These are phyloP conservation scores for Agapanthus africanus DNA, from an alignment of 106 monocot genomes.

Conservation along the genomic window DNA sequence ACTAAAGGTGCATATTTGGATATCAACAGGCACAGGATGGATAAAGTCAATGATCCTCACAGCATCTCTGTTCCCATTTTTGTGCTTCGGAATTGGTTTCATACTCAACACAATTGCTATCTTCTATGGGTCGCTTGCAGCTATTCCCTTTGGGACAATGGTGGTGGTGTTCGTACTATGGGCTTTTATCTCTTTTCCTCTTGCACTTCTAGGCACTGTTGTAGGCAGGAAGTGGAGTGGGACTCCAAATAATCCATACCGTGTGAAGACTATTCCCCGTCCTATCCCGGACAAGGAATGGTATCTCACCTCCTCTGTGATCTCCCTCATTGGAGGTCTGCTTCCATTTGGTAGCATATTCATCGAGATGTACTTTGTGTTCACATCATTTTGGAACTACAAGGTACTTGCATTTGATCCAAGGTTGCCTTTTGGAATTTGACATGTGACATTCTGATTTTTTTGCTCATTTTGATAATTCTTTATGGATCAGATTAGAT, in stretches of 20 bases:
- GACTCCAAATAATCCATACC: conserved; percentile 51
- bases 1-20: not conserved
- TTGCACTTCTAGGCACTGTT: conserved; percentile 54
- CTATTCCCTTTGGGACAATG: conserved; percentile 55
- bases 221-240: conserved; percentile 61
- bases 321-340: conserved; percentile 53
- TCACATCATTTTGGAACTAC: conserved; percentile 71
- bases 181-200: conserved; percentile 59
- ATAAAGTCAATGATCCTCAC: conserved; percentile 49
- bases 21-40: conserved; percentile 49
- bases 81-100: conserved; percentile 55
- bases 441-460: not conserved
- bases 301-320: conserved; percentile 47
- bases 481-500: too few species aligned
- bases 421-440: not conserved
- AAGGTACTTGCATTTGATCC: conserved; percentile 27
- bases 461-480: too few species aligned
- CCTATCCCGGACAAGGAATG: conserved; percentile 60
- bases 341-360: conserved; percentile 63
- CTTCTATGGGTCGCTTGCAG: conserved; percentile 47
- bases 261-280: conserved; percentile 59
- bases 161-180: conserved; percentile 45
- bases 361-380: conserved; percentile 67
- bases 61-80: conserved; percentile 44
- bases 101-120: conserved; percentile 50